These are phyloP conservation scores for Chaetothyriales sp. DNA, from an alignment of 2,329 filamentous ascomycete genomes.

Conservation along the genomic window DNA sequence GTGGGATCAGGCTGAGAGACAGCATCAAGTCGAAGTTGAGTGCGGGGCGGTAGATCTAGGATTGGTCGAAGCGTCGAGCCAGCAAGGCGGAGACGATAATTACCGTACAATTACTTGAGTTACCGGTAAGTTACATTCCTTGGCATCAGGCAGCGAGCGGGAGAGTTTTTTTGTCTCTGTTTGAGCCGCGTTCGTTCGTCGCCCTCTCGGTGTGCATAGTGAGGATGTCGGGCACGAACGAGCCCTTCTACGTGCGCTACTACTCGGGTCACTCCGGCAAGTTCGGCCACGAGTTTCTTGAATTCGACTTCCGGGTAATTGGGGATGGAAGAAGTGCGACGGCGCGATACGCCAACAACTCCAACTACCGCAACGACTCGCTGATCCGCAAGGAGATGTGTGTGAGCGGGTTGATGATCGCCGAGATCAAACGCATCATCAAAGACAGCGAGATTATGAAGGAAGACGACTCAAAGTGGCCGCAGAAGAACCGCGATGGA, in stretches of 20 bases:
- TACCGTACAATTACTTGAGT: too few relatives aligned
- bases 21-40: too few relatives aligned
- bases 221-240: conserved; percentile 53
- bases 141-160: not conserved
- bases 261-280: conserved; percentile 97
- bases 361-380: conserved; percentile 97
- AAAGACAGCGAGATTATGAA: conserved; percentile 96
- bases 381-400: conserved; percentile 99
- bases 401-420: conserved; percentile 76
- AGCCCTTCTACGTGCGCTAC: conserved; percentile 91
- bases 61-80: too few relatives aligned
- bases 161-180: not conserved
- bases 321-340: conserved; percentile 88
- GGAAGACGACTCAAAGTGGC: conserved; percentile 98
- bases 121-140: not conserved
- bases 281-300: conserved; percentile 95
- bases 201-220: conserved; percentile 3
- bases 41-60: too few relatives aligned
- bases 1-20: too few relatives aligned
- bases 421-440: conserved; percentile 94
- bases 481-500: conserved; percentile 97
- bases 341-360: conserved; percentile 96
- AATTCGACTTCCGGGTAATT: conserved; percentile 90
- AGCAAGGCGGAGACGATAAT: too few relatives aligned
- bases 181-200: not conserved